Percentiles rank a stretch among this genome's conserved stretches.
Conservation (phyloP, 495 filamentous ascomycete species). For the Symbiotaphrina buchneri region DNA sequence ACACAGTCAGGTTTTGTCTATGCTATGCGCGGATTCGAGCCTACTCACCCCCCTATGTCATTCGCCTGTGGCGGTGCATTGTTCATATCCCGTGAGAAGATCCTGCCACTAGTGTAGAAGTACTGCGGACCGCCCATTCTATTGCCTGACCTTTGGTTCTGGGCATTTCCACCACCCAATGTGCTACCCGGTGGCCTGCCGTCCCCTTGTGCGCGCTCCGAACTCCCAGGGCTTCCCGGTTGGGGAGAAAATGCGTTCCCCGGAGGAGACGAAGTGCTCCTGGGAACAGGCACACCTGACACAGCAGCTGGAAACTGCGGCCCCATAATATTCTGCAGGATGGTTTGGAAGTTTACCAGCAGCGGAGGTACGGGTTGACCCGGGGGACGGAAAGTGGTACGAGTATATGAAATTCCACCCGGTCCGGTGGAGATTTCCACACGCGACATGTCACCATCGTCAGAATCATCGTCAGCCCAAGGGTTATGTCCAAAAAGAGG, state of each 20-base stretch:
- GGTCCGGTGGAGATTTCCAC: conserved; percentile 16
- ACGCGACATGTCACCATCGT: conserved; percentile 16
- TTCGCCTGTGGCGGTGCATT: conserved; percentile 12
- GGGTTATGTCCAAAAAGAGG: neutral
- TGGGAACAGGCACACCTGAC: too few relatives aligned
- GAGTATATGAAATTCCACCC: conserved; percentile 10
- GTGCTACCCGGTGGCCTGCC: too few relatives aligned
- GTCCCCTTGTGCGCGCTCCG: too few relatives aligned
- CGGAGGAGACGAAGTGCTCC: too few relatives aligned
- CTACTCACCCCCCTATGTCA: too few relatives aligned
- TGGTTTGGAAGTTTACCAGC: conserved; percentile 11
- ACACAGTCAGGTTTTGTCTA: neutral
- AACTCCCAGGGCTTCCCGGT: too few relatives aligned
- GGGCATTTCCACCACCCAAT: too few relatives aligned
- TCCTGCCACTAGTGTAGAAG: conserved; percentile 9
- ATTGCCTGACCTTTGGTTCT: too few relatives aligned
- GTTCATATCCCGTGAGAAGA: conserved; percentile 15
- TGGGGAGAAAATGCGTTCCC: too few relatives aligned
- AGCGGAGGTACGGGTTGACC: neutral
- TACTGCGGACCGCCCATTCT: too few relatives aligned
- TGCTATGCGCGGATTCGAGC: neutral
- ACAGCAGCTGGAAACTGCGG: conserved; percentile 7
- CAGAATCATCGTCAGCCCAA: conserved; percentile 6
- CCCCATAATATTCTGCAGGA: conserved; percentile 10
- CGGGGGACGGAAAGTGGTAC: conserved; percentile 10